Evolutionary conservation across 2,329 filamentous ascomycete genomes (phyloP), one percentile per base, ranked within the genome.

Genomic region (Tolypocladium capitatum): DNA sequence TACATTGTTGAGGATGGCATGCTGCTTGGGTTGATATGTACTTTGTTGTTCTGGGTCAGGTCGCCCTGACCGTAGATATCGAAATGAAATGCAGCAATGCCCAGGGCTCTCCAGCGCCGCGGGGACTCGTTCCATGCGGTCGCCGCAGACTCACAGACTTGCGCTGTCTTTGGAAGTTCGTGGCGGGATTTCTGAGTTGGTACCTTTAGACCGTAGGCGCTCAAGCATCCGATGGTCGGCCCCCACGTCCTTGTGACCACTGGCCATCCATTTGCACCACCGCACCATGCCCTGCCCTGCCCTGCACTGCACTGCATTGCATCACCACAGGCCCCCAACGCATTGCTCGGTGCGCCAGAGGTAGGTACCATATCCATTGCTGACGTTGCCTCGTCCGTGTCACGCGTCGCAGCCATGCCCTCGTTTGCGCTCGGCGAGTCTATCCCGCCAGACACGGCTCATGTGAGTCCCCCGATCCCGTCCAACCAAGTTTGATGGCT

Each of bases 361-460:
- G n/a, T n/a, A n/a, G n/a, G n/a, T n/a, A n/a, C n/a, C 11, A 21
- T 24, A 18, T n/a, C 18, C 16, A 7, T 10, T 21, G 13, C 6
- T 5, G 21, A 40, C 36, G 21, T 21, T n/a, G 7, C 14, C 14
- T 10, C 36, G 14, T 40, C 16, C 6, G 7, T 16, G 7, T 40
- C 41, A 57, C 55, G 45, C 46, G 27, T 41, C 43, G 24, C 16
- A 43, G 57, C 46, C 27, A 77, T 78, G 74, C 65, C 69, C n/a
- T 56, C 58, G 30, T 69, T 78, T 49, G 68, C 68, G 21, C 58
- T 86, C 34, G 85, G 85, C 57, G 81, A 84, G 58, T 78, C 85
- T 5, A 86, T 91, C 51, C 86, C 86, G 48, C 76, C 82, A 35
- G 81, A 90, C 61, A 90, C 85, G 48, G 78, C 83, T 49, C 86